phyloP scores from a whole-genome alignment of 139 green algal genomes.

The Coelastrella sp. region DNA sequence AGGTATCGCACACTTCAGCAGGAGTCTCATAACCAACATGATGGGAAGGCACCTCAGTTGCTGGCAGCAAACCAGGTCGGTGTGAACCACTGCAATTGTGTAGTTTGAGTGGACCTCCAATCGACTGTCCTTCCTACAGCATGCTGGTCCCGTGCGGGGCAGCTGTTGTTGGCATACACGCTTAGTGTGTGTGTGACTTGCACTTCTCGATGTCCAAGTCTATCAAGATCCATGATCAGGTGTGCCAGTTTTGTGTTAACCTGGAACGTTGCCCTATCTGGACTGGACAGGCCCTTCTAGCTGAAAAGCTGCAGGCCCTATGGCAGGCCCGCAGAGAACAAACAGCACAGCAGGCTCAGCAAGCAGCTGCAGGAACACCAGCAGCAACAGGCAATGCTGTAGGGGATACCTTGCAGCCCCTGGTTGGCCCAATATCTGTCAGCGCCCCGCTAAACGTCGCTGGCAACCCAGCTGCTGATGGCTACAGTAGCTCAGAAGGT shows the following conservation, averaged over 20 bases:
- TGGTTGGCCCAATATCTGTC: neutral
- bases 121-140: too few relatives aligned
- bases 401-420: neutral
- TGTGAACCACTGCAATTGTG: too few relatives aligned
- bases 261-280: neutral
- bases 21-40: constrained; percentile 36
- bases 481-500: neutral
- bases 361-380: neutral
- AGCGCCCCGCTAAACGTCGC: neutral
- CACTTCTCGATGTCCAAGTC: too few relatives aligned
- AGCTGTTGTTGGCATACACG: too few relatives aligned
- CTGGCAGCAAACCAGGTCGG: constrained; percentile 43
- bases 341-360: neutral
- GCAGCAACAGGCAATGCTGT: neutral
- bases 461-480: neutral
- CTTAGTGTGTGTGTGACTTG: too few relatives aligned
- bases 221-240: too few relatives aligned
- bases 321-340: neutral
- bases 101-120: too few relatives aligned
- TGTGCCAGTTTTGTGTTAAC: too few relatives aligned
- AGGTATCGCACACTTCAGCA: constrained; percentile 27
- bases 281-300: neutral
- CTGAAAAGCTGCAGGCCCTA: neutral
- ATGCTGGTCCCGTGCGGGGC: too few relatives aligned
- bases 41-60: neutral